Evolutionary conservation across 441 rosid species (phyloP), one percentile per base, ranked within the genome.

Genomic region (Rhodomyrtus psidioides): DNA sequence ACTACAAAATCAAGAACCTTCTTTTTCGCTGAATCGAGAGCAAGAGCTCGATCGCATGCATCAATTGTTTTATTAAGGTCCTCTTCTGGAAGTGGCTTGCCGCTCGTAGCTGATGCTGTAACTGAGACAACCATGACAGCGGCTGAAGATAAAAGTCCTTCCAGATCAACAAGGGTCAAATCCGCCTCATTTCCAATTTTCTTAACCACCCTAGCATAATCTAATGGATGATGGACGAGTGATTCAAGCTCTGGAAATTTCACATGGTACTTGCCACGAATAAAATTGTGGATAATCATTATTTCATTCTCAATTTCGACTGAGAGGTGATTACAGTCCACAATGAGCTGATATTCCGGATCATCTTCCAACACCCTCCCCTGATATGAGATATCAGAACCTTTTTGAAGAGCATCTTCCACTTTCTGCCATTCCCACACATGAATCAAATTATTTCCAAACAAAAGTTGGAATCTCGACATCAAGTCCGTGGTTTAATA

Each of bases 201-300:
- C 88, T 96, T 96, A 62, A 97, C 98, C 83, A 96, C 96, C 62
- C 98, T 96, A 9, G 98, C 97, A 89, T 97, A 97, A 86, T 95
- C 98, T 34, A 97, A 95, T 0, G 98, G 98, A 84, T 95, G 98
- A 82, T 94, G 95, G 27, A 96, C 98, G 16, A 94, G 93, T 1
- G 98, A 95, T 83, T 95, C 98, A 75, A 97, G 99, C 94, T 97
- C 99, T 2, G 94, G 98, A 87, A 95, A 95, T 85, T 97, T 97
- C 87, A 92, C 87, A 0, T 93, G 91, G 89, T 96, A 97, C 89
- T 97, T 96, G 88, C 94, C 98, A 42, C 97, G 96, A 83, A n/a
- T n/a, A n/a, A n/a, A n/a, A n/a, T n/a, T n/a, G n/a, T n/a, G n/a
- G n/a, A n/a, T n/a, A n/a, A n/a, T n/a, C n/a, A n/a, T n/a, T n/a